Percentiles rank a stretch among this genome's conserved stretches.
Evolutionary conservation across 257 asterid genomes (phyloP).

Genomic region (Ajuga chamaepitys): DNA sequence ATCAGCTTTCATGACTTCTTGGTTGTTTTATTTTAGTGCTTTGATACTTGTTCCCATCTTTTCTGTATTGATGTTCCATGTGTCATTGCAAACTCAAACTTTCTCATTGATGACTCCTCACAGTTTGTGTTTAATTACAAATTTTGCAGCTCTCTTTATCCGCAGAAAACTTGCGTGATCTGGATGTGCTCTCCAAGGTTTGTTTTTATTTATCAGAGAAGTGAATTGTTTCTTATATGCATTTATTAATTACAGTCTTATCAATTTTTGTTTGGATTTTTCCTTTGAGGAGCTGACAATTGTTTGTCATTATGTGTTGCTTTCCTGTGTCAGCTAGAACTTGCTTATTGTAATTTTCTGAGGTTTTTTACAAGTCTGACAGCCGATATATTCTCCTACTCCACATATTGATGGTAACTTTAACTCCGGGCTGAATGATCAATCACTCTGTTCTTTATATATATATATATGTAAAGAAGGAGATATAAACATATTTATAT

Average conservation of each 20-base stretch:
- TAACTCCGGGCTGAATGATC: neutral
- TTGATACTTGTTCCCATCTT: neutral
- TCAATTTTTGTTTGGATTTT: neutral
- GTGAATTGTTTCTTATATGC: neutral
- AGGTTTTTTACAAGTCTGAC: conserved; percentile 7
- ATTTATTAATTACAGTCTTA: neutral
- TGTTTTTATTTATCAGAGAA: conserved; percentile 22
- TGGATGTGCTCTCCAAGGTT: conserved; percentile 95
- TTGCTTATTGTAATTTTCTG: neutral
- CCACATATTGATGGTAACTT: neutral
- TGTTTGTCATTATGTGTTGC: neutral
- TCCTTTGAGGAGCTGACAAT: neutral
- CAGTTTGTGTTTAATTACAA: conserved; percentile 10
- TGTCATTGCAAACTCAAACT: neutral
- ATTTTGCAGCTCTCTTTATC: conserved; percentile 84
- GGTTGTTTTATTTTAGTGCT: neutral
- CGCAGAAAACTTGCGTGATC: conserved; percentile 76
- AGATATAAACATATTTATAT: neutral
- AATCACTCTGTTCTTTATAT: neutral
- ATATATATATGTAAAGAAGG: neutral
- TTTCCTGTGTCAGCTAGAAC: conserved; percentile 4
- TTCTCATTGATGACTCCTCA: conserved; percentile 2
- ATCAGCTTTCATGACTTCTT: conserved; percentile 7
- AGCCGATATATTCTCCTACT: neutral
- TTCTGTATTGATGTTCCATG: neutral